A percentile compares a stretch with the other conserved stretches of the same genome.
Evolutionary conservation across 352 stramenopile species (phyloP).

Genomic region (Thraustotheca clavata): DNA sequence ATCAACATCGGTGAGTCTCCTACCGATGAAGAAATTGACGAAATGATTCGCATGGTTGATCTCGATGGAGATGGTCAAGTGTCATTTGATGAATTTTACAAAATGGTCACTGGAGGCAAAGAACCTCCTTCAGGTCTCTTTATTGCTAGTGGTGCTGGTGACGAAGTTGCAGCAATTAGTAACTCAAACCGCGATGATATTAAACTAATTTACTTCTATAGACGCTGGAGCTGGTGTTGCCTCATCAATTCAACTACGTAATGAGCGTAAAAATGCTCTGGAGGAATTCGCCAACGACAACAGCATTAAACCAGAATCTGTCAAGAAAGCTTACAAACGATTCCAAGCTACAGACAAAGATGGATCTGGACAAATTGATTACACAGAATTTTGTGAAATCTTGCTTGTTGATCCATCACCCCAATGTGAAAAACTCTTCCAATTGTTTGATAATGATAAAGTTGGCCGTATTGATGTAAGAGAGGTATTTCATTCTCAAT

Average conservation of each 20-base stretch:
- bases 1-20: conserved; percentile 93
- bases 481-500: conserved; percentile 31
- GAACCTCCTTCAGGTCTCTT: conserved; percentile 81
- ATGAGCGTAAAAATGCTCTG: conserved; percentile 84
- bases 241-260: conserved; percentile 87
- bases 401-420: conserved; percentile 89
- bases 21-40: conserved; percentile 93
- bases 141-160: conserved; percentile 17
- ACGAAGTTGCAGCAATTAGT: conserved; percentile 25
- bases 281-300: conserved; percentile 93
- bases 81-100: conserved; percentile 93
- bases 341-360: conserved; percentile 94
- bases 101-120: conserved; percentile 92
- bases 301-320: conserved; percentile 92
- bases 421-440: conserved; percentile 90
- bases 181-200: not conserved
- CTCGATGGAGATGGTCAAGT: conserved; percentile 93
- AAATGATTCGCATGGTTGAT: conserved; percentile 96
- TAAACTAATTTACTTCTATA: not conserved
- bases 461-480: conserved; percentile 88
- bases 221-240: conserved; percentile 30
- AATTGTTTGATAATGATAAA: conserved; percentile 92
- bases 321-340: conserved; percentile 95
- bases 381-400: conserved; percentile 96
- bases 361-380: conserved; percentile 92